These are phyloP conservation scores for Phytophthora ramorum DNA, from an alignment of 352 stramenopile species.

Conservation along the genomic window DNA sequence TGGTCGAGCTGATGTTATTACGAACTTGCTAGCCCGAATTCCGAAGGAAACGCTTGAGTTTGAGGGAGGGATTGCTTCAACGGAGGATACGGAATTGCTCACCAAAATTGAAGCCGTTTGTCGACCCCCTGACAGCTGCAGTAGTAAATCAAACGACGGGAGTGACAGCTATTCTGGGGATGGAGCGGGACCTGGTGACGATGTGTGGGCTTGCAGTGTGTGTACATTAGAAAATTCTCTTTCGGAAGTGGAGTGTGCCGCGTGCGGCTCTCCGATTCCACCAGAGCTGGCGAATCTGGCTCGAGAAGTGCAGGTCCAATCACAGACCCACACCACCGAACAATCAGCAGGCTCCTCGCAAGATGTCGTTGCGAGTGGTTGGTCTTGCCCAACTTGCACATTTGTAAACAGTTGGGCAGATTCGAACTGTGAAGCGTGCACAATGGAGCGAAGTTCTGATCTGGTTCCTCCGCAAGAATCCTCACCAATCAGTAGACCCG, in stretches of 20 bases:
- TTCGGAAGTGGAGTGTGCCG: slow-evolving; percentile 63
- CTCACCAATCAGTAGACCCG: neutral
- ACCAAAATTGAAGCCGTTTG: slow-evolving; percentile 41
- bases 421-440: slow-evolving; percentile 58
- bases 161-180: slow-evolving; percentile 17
- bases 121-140: slow-evolving; percentile 19
- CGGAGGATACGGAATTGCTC: slow-evolving; percentile 47
- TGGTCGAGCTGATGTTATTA: slow-evolving; percentile 68
- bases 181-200: slow-evolving; percentile 27
- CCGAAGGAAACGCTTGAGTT: slow-evolving; percentile 64
- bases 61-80: slow-evolving; percentile 54
- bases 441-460: slow-evolving; percentile 55
- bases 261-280: slow-evolving; percentile 69
- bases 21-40: slow-evolving; percentile 53
- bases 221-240: slow-evolving; percentile 79
- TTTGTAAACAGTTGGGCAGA: slow-evolving; percentile 70
- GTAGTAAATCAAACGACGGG: slow-evolving; percentile 20
- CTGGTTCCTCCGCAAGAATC: slow-evolving; percentile 30
- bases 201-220: slow-evolving; percentile 66
- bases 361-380: slow-evolving; percentile 35
- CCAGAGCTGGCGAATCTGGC: slow-evolving; percentile 44
- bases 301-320: slow-evolving; percentile 29
- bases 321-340: slow-evolving; percentile 14
- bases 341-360: neutral
- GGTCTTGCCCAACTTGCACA: slow-evolving; percentile 70